phyloP scores from a whole-genome alignment of 2,329 filamentous ascomycete genomes.

The Zalaria sp. region DNA sequence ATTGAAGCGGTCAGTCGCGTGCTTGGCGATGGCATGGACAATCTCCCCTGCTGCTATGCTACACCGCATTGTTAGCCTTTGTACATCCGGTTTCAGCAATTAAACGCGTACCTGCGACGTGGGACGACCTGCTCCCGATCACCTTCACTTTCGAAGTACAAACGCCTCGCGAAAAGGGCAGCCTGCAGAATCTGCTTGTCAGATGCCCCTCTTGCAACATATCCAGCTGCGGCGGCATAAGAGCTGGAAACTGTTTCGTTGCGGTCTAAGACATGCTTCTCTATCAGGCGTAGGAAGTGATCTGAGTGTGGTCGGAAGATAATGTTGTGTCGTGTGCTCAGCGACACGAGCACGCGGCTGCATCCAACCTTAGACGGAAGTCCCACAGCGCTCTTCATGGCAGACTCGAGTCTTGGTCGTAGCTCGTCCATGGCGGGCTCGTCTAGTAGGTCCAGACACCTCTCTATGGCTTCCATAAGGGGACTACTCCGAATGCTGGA shows the following conservation, averaged over 20 bases:
- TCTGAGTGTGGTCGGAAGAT: slow-evolving; percentile 64
- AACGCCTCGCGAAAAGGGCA: slow-evolving; percentile 42
- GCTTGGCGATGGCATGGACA: slow-evolving; percentile 68
- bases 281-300: slow-evolving; percentile 60
- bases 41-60: slow-evolving; percentile 70
- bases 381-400: slow-evolving; percentile 75
- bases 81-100: not conserved
- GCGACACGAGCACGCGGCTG: slow-evolving; percentile 66
- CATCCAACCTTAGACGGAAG: slow-evolving; percentile 91
- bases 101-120: slow-evolving; percentile 7
- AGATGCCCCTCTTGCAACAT: slow-evolving; percentile 56
- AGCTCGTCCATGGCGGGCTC: slow-evolving; percentile 62
- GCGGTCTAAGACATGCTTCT: slow-evolving; percentile 72
- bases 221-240: slow-evolving; percentile 77
- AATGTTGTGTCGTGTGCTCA: slow-evolving; percentile 66
- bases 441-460: slow-evolving; percentile 74
- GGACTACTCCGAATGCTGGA: slow-evolving; percentile 73
- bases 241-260: slow-evolving; percentile 88
- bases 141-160: slow-evolving; percentile 76
- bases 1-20: slow-evolving; percentile 79
- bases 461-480: slow-evolving; percentile 82
- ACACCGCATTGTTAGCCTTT: slow-evolving; percentile 14
- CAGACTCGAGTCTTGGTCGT: slow-evolving; percentile 56
- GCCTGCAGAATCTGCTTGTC: slow-evolving; percentile 43
- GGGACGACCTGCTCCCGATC: slow-evolving; percentile 32